phyloP scores from a whole-genome alignment of 176 grass and related monocot species.

The Carex scoparia region DNA sequence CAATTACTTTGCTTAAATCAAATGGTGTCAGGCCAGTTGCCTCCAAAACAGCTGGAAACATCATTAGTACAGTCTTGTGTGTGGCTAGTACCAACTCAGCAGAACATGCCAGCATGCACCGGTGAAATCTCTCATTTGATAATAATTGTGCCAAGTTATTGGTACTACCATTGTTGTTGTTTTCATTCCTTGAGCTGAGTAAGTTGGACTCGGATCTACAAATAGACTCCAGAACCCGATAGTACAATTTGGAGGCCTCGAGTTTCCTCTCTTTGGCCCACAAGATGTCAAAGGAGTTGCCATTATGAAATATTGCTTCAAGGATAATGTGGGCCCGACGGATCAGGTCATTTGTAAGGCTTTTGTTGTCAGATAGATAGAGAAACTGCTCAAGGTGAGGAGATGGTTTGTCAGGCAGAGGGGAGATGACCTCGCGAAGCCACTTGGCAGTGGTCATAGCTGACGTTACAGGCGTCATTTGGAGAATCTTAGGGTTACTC shows the following conservation, averaged over 20 bases:
- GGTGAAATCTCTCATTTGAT: conserved; percentile 83
- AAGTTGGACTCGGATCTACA: conserved; percentile 58
- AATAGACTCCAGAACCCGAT: conserved; percentile 68
- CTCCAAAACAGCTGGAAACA: conserved; percentile 91
- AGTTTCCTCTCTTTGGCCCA: conserved; percentile 93
- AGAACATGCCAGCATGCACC: conserved; percentile 92
- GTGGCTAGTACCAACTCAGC: conserved; percentile 86
- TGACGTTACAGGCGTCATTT: conserved; percentile 78
- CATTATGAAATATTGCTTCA: conserved; percentile 84
- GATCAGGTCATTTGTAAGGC: conserved; percentile 43
- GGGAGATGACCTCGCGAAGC: conserved; percentile 83
- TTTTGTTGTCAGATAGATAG: conserved; percentile 52
- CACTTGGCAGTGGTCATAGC: conserved; percentile 97
- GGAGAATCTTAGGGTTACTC: conserved; percentile 44
- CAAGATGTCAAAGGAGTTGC: conserved; percentile 53
- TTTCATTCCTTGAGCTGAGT: background rate
- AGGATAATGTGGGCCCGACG: conserved; percentile 67
- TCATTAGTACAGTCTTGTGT: conserved; percentile 90
- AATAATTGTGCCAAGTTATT: conserved; percentile 76
- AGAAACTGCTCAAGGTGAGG: conserved; percentile 60
- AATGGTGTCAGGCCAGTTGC: conserved; percentile 88
- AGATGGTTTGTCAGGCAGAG: conserved; percentile 63
- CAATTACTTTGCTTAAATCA: conserved; percentile 97
- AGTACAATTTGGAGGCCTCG: conserved; percentile 91
- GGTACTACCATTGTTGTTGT: conserved; percentile 20